Evolutionary conservation across 148 eudicot species (phyloP).

Genomic region (Heliosperma pusillum): DNA sequence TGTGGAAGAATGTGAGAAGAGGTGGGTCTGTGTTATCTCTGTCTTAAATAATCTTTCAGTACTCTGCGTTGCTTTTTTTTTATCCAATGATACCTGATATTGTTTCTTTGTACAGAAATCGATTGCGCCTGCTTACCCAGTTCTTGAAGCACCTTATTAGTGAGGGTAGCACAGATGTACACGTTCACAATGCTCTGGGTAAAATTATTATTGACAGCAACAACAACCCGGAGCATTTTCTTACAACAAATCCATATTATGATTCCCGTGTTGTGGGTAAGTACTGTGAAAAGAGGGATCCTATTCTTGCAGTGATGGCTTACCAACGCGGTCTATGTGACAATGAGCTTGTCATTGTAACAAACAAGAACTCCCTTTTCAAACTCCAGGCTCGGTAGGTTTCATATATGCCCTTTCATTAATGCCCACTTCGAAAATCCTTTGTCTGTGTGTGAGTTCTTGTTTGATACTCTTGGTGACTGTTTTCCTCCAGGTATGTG

Average conservation of each 20-base stretch:
- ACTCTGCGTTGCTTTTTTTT: background rate
- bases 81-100: constrained; percentile 13
- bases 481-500: constrained; percentile 52
- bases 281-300: constrained; percentile 98
- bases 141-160: constrained; percentile 96
- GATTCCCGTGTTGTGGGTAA: constrained; percentile 98
- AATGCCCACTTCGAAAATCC: background rate
- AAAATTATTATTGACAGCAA: constrained; percentile 96
- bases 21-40: constrained; percentile 31
- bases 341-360: constrained; percentile 88
- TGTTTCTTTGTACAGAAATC: constrained; percentile 58
- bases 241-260: constrained; percentile 90
- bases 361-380: constrained; percentile 89
- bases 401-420: background rate
- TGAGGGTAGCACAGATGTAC: constrained; percentile 97
- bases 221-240: constrained; percentile 95
- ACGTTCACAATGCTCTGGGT: constrained; percentile 96
- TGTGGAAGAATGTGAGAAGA: constrained; percentile 93
- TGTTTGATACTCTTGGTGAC: constrained; percentile 4
- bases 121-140: constrained; percentile 88
- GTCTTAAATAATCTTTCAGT: background rate
- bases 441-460: background rate
- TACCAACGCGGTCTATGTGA: constrained; percentile 97
- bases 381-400: constrained; percentile 83
- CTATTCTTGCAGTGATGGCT: constrained; percentile 96